A percentile compares a stretch with the other conserved stretches of the same genome.
These are phyloP conservation scores for Hibiscus trionum DNA, from an alignment of 345 rosid species.

Conservation along the genomic window DNA sequence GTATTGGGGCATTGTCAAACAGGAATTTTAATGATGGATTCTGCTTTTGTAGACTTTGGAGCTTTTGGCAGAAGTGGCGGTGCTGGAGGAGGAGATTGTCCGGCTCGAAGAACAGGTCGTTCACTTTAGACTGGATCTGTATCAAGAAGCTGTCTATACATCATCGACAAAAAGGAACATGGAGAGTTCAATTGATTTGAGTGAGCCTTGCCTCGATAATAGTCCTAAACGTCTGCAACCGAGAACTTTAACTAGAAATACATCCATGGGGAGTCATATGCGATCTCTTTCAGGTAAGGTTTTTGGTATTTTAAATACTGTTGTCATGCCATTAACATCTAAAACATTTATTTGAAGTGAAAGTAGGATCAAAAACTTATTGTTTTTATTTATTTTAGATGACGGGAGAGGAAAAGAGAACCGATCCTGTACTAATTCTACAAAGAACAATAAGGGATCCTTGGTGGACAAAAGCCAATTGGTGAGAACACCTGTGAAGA, in stretches of 20 bases:
- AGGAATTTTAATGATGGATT: constrained; percentile 16
- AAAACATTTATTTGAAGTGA: neutral
- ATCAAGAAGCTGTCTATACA: constrained; percentile 62
- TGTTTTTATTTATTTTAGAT: constrained; percentile 23
- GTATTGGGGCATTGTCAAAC: neutral
- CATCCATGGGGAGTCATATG: constrained; percentile 16
- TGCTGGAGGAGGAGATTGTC: constrained; percentile 79
- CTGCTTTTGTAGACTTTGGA: constrained; percentile 52
- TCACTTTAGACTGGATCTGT: constrained; percentile 57
- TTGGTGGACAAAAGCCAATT: constrained; percentile 21
- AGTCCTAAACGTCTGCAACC: constrained; percentile 24
- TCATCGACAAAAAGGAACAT: constrained; percentile 47
- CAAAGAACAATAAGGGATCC: constrained; percentile 25
- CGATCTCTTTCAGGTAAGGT: constrained; percentile 33
- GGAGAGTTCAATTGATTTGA: constrained; percentile 26
- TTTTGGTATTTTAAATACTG: constrained; percentile 1
- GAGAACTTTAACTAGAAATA: constrained; percentile 17
- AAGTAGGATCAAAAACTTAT: neutral
- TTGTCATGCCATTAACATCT: neutral
- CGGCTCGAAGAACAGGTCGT: constrained; percentile 80
- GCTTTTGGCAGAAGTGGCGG: constrained; percentile 95
- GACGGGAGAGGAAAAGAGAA: constrained; percentile 38
- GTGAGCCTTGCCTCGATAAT: constrained; percentile 18
- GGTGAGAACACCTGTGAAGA: constrained; percentile 28
- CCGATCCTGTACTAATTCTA: constrained; percentile 22